phyloP scores from a whole-genome alignment of 352 stramenopile genomes.

The Pythium phragmiticola region DNA sequence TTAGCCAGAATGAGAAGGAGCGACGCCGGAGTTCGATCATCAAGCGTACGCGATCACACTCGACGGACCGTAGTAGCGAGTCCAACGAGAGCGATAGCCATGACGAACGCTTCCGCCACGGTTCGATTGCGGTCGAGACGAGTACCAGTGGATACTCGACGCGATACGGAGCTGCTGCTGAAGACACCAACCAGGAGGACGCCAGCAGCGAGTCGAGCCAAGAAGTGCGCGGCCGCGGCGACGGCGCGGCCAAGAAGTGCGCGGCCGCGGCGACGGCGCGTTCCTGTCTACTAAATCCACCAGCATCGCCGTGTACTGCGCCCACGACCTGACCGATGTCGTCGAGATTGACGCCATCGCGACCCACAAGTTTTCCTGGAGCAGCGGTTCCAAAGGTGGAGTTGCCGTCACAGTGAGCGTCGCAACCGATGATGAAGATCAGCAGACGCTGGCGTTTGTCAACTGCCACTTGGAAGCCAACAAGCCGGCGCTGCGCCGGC shows the following conservation, averaged over 20 bases:
- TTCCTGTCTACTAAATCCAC: slow-evolving; percentile 68
- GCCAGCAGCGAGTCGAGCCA: slow-evolving; percentile 17
- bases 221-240: slow-evolving; percentile 46
- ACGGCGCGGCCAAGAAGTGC: slow-evolving; percentile 55
- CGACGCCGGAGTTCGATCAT: not conserved
- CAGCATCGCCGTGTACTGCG: slow-evolving; percentile 61
- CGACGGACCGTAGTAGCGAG: not conserved
- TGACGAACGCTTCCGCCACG: slow-evolving; percentile 12
- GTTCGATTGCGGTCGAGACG: slow-evolving; percentile 20
- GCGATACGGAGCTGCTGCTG: not conserved
- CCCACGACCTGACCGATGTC: slow-evolving; percentile 28
- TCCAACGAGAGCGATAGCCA: slow-evolving; percentile 1
- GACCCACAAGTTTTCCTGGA: slow-evolving; percentile 60
- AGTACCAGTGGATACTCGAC: slow-evolving; percentile 1
- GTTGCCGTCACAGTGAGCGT: slow-evolving; percentile 51
- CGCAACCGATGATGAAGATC: not conserved
- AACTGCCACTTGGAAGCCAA: slow-evolving; percentile 78
- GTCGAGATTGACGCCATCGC: slow-evolving; percentile 50
- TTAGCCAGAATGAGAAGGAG: slow-evolving; percentile 4
- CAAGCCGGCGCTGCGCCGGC: slow-evolving; percentile 38
- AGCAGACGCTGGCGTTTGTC: slow-evolving; percentile 57
- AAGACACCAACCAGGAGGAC: not conserved
- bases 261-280: slow-evolving; percentile 49
- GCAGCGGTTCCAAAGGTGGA: slow-evolving; percentile 60
- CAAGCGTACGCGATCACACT: not conserved